A percentile compares a stretch with the other conserved stretches of the same genome.
These are phyloP conservation scores for Tephrocybe sp. DNA, from an alignment of 768 basidiomycete species.

Conservation along the genomic window DNA sequence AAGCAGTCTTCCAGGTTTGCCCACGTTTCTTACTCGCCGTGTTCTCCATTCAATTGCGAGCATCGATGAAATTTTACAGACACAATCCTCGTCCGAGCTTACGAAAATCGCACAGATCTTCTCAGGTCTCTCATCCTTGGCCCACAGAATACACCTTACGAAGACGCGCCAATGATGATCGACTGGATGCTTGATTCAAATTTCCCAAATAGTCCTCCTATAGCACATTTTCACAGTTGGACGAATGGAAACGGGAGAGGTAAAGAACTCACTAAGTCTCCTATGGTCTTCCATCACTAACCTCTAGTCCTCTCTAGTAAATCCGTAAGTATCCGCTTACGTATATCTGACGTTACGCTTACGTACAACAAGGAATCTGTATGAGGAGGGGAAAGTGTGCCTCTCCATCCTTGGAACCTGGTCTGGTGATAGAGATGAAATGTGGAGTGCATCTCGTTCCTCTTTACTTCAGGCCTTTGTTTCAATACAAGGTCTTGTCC, in stretches of 20 bases:
- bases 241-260: slow-evolving; percentile 92
- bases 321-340: slow-evolving; percentile 58
- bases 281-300: slow-evolving; percentile 6
- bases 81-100: slow-evolving; percentile 85
- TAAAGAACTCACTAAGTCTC: slow-evolving; percentile 28
- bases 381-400: slow-evolving; percentile 95
- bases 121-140: slow-evolving; percentile 89
- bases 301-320: slow-evolving; percentile 38
- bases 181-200: slow-evolving; percentile 89
- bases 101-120: slow-evolving; percentile 87
- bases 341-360: too few relatives aligned
- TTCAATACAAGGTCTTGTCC: slow-evolving; percentile 90
- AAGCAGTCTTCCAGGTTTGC: slow-evolving; percentile 78
- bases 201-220: slow-evolving; percentile 80
- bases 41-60: background rate
- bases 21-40: background rate
- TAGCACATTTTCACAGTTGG: slow-evolving; percentile 91
- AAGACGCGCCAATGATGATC: slow-evolving; percentile 92
- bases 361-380: slow-evolving; percentile 92
- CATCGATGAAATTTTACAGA: slow-evolving; percentile 42
- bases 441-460: slow-evolving; percentile 82
- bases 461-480: slow-evolving; percentile 91
- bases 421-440: slow-evolving; percentile 86
- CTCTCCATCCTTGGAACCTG: slow-evolving; percentile 90
- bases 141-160: slow-evolving; percentile 92